Conservation (phyloP, 129 eudicot species). For the Centaurea solstitialis region DNA sequence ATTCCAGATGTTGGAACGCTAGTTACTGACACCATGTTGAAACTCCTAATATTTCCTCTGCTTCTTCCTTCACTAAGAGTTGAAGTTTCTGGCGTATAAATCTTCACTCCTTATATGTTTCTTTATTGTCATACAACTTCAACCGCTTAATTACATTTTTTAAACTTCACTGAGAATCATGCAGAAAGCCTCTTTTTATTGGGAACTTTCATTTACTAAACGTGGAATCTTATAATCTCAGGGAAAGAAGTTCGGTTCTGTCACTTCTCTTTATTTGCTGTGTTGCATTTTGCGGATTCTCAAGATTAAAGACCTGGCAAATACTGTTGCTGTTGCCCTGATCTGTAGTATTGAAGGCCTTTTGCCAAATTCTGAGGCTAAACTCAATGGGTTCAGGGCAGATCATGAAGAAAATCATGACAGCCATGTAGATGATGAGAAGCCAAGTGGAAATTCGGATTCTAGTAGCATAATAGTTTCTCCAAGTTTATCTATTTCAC, state of each 20-base stretch:
- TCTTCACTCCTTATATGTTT: conserved; percentile 21
- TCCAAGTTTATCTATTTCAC: conserved; percentile 40
- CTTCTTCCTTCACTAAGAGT: conserved; percentile 78
- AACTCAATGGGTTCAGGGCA: conserved; percentile 51
- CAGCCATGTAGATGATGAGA: conserved; percentile 32
- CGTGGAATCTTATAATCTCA: conserved; percentile 35
- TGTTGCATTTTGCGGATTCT: conserved; percentile 93
- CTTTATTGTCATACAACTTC: conserved; percentile 10
- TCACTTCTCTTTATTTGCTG: conserved; percentile 75
- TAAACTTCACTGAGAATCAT: not conserved
- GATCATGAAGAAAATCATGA: conserved; percentile 37
- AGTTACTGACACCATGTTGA: conserved; percentile 72
- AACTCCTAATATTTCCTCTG: conserved; percentile 74
- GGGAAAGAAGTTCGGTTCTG: conserved; percentile 60
- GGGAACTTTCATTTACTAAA: conserved; percentile 28
- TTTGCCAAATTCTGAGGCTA: conserved; percentile 52
- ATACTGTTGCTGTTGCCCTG: conserved; percentile 83
- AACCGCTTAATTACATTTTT: not conserved
- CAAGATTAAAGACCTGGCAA: conserved; percentile 91
- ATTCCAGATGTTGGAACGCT: conserved; percentile 93
- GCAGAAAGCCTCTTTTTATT: not conserved
- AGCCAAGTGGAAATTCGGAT: conserved; percentile 29
- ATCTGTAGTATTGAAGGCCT: conserved; percentile 58
- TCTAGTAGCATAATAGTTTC: conserved; percentile 37
- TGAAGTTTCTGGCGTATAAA: conserved; percentile 49